Percentiles rank a stretch among this genome's conserved stretches.
Evolutionary conservation across 805 yeast species (phyloP).

Genomic region (Barnettozyma californica): DNA sequence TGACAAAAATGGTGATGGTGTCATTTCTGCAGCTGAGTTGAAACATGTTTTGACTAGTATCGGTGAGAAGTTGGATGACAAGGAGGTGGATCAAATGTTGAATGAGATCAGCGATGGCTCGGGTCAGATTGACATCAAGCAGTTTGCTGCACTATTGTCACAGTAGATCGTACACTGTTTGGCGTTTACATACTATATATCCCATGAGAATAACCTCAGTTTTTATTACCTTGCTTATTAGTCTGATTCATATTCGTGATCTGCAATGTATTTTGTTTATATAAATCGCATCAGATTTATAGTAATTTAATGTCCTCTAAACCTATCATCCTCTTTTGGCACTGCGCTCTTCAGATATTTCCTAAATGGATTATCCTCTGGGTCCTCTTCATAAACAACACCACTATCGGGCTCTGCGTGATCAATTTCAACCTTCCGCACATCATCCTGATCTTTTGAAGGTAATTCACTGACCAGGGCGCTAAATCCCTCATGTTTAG

Average conservation of each 20-base stretch:
- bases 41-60: constrained; percentile 95
- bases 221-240: background rate
- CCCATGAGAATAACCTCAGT: background rate
- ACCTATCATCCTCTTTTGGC: constrained; percentile 31
- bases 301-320: constrained; percentile 19
- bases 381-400: constrained; percentile 14
- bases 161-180: constrained; percentile 36
- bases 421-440: background rate
- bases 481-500: background rate
- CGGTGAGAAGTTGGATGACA: constrained; percentile 94
- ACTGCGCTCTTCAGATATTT: constrained; percentile 34
- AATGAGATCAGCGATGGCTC: constrained; percentile 94
- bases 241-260: background rate
- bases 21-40: constrained; percentile 92
- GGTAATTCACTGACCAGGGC: background rate
- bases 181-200: background rate
- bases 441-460: background rate
- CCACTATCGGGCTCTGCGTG: background rate
- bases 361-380: constrained; percentile 31
- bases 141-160: constrained; percentile 87
- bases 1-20: constrained; percentile 92
- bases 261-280: background rate
- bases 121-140: constrained; percentile 95
- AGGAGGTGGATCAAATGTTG: constrained; percentile 96
- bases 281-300: background rate